phyloP scores from a whole-genome alignment of 2,329 filamentous ascomycete species.

The Mariannaea elegans region DNA sequence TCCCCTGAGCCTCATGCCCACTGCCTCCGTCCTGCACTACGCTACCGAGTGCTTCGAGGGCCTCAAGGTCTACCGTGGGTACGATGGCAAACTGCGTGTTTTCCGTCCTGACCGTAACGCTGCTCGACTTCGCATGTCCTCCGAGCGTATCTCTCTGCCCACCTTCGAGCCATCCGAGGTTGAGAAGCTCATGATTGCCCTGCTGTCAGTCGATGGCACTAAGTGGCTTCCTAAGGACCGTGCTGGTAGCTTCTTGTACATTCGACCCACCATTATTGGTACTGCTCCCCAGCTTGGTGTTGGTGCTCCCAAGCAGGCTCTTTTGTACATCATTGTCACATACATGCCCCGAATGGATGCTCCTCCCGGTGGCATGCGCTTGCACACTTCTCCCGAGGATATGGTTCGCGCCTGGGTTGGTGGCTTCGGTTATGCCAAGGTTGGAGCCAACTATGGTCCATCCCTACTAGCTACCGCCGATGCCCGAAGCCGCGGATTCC shows the following conservation, averaged over 20 bases:
- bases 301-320: constrained; percentile 80
- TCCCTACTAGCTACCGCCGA: constrained; percentile 80
- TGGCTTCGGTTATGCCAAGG: constrained; percentile 90
- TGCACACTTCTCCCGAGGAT: constrained; percentile 82
- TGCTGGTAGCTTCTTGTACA: constrained; percentile 79
- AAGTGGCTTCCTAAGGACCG: constrained; percentile 81
- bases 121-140: constrained; percentile 68
- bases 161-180: constrained; percentile 76
- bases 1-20: constrained; percentile 80
- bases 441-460: constrained; percentile 94
- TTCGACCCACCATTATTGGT: constrained; percentile 88
- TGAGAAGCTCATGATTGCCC: constrained; percentile 75
- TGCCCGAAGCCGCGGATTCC: constrained; percentile 76
- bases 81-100: constrained; percentile 76
- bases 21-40: constrained; percentile 84
- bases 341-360: constrained; percentile 68
- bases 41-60: constrained; percentile 93
- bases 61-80: constrained; percentile 81
- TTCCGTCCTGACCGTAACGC: constrained; percentile 82
- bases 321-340: constrained; percentile 82
- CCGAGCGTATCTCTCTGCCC: constrained; percentile 76
- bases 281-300: constrained; percentile 84
- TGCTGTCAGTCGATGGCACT: constrained; percentile 76
- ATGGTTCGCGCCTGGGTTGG: constrained; percentile 92
- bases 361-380: constrained; percentile 68